Percentiles rank a stretch among this genome's conserved stretches.
phyloP scores from a whole-genome alignment of 2,329 filamentous ascomycete species.

The Aspergillus transmontanensis region DNA sequence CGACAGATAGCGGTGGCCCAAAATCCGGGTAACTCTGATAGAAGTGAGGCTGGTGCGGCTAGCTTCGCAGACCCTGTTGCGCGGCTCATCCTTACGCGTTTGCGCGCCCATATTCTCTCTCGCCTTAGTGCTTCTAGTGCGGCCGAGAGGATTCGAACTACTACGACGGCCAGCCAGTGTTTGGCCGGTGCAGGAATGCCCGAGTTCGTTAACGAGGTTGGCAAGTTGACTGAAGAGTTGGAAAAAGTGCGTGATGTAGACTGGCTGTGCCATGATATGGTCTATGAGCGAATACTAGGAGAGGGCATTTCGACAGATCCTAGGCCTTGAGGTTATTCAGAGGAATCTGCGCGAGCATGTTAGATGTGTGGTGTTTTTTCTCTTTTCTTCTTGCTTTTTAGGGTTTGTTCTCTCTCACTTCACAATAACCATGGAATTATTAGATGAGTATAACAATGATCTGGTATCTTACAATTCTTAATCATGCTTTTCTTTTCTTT shows the following conservation, averaged over 20 bases:
- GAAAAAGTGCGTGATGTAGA: conserved; percentile 62
- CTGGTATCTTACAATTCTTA: not conserved
- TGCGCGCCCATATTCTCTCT: conserved; percentile 57
- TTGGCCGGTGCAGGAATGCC: conserved; percentile 63
- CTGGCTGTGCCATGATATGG: conserved; percentile 57
- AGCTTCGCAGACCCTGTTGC: conserved; percentile 63
- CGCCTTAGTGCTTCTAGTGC: conserved; percentile 63
- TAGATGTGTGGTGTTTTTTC: conserved; percentile 7
- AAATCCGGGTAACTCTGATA: conserved; percentile 28
- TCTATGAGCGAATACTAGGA: conserved; percentile 57
- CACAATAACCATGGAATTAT: not conserved
- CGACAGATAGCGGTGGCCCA: conserved; percentile 57
- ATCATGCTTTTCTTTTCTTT: not conserved
- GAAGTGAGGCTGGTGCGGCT: conserved; percentile 26
- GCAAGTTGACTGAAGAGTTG: conserved; percentile 60
- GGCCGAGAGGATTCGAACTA: conserved; percentile 60
- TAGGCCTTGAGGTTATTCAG: conserved; percentile 10
- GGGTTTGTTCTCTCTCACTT: not conserved
- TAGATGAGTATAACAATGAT: not conserved
- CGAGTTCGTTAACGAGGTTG: conserved; percentile 63
- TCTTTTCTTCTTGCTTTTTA: conserved; percentile 1
- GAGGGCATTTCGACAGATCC: conserved; percentile 24
- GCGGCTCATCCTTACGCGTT: conserved; percentile 61
- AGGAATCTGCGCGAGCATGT: not conserved
- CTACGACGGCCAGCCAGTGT: conserved; percentile 60